Conservation (phyloP, 2,329 filamentous ascomycete species). For the Proliferodiscus dingleyae region DNA sequence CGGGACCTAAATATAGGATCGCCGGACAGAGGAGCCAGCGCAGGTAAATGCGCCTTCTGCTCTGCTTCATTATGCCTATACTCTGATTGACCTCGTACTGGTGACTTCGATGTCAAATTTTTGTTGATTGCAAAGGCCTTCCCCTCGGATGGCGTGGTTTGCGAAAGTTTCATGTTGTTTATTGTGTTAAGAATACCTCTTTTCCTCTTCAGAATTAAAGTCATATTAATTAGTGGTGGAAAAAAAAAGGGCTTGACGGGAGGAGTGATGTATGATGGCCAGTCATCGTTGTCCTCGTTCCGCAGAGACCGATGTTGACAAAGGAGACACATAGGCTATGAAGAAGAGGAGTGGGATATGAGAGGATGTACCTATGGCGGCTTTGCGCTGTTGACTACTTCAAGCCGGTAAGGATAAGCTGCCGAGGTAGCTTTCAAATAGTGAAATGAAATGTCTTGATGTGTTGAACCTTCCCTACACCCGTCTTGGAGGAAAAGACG, state of each 20-base stretch:
- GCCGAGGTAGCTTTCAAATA: no score
- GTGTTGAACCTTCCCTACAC: no score
- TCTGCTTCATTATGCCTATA: conserved; percentile 27
- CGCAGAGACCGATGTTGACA: not conserved
- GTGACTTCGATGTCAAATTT: not conserved
- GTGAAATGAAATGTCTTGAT: no score
- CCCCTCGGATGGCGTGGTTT: not conserved
- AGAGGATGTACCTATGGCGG: not conserved
- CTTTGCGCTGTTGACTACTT: no score
- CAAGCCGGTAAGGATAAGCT: not conserved
- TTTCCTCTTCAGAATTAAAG: conserved; percentile 1
- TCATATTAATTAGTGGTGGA: conserved; percentile 7
- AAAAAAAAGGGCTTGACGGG: not conserved
- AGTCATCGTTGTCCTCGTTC: not conserved
- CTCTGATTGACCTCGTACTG: conserved; percentile 8
- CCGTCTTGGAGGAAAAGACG: no score
- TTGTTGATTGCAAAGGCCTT: no score
- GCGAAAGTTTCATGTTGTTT: conserved; percentile 1
- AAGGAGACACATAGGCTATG: not conserved
- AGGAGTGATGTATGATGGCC: conserved; percentile 2
- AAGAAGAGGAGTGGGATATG: not conserved
- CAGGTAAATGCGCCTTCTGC: conserved; percentile 13
- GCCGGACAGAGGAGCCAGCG: conserved; percentile 2
- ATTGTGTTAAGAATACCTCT: not conserved
- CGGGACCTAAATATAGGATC: not conserved